These are phyloP conservation scores for Cyberlindnera euphorbiae DNA, from an alignment of 805 yeast genomes.

Conservation along the genomic window DNA sequence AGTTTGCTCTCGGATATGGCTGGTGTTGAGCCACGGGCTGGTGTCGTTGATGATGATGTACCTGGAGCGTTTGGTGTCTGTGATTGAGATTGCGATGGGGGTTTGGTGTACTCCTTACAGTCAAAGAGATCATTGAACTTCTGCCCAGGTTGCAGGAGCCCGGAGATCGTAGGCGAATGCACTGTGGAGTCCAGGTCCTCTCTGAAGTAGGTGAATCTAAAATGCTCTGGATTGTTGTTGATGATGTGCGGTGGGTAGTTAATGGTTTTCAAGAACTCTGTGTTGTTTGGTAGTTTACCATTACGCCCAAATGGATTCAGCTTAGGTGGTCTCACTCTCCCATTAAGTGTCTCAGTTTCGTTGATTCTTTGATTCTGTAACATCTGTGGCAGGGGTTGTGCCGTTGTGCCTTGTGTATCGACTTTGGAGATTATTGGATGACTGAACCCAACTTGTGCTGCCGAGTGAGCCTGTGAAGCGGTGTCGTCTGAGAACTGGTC, in stretches of 20 bases:
- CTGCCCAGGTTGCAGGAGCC: slow-evolving; percentile 61
- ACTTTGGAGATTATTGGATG: slow-evolving; percentile 40
- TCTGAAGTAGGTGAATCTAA: slow-evolving; percentile 87
- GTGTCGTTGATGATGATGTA: slow-evolving; percentile 7
- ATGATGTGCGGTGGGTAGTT: slow-evolving; percentile 42
- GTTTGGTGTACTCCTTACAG: slow-evolving; percentile 30
- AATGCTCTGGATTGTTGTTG: slow-evolving; percentile 46
- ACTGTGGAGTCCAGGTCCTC: slow-evolving; percentile 86
- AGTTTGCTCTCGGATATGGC: slow-evolving; percentile 8
- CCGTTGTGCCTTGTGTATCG: slow-evolving; percentile 20
- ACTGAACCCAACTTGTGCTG: slow-evolving; percentile 34
- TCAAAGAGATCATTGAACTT: slow-evolving; percentile 60
- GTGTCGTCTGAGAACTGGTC: slow-evolving; percentile 26
- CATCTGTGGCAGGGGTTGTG: slow-evolving; percentile 24
- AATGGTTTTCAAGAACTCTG: slow-evolving; percentile 22
- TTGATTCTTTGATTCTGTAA: slow-evolving; percentile 41
- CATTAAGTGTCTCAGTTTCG: slow-evolving; percentile 52
- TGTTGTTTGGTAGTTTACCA: slow-evolving; percentile 17
- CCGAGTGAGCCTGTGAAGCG: slow-evolving; percentile 20
- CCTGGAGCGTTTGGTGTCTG: background rate
- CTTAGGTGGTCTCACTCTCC: slow-evolving; percentile 71
- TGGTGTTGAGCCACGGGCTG: slow-evolving; percentile 6
- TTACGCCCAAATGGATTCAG: slow-evolving; percentile 66
- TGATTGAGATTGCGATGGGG: too few species aligned
- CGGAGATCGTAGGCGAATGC: slow-evolving; percentile 85